Conservation (phyloP, 2,329 filamentous ascomycete genomes). For the Ceratocystis variospora region DNA sequence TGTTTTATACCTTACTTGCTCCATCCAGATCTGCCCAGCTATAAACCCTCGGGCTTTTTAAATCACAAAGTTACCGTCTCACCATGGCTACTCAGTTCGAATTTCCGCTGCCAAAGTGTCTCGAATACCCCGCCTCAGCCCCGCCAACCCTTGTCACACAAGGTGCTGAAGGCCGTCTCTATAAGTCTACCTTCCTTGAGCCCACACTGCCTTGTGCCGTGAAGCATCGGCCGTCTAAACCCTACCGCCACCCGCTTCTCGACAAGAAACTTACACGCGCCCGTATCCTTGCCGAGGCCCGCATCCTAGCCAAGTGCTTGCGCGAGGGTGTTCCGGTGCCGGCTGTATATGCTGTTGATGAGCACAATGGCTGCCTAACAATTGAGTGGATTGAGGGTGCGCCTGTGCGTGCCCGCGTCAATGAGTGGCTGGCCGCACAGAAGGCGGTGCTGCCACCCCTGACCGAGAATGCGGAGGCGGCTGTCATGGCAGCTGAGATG, state of each 20-base stretch:
- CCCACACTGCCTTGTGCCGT: slow-evolving; percentile 58
- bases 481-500: slow-evolving; percentile 20
- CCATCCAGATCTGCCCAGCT: background rate
- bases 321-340: slow-evolving; percentile 72
- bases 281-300: slow-evolving; percentile 76
- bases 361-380: slow-evolving; percentile 56
- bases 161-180: slow-evolving; percentile 90
- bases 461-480: slow-evolving; percentile 13
- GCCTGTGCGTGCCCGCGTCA: slow-evolving; percentile 56
- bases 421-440: slow-evolving; percentile 48
- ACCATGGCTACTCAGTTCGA: slow-evolving; percentile 10
- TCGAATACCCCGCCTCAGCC: slow-evolving; percentile 46
- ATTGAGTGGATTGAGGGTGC: slow-evolving; percentile 72
- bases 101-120: slow-evolving; percentile 48
- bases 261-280: slow-evolving; percentile 77
- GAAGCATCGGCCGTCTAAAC: slow-evolving; percentile 82
- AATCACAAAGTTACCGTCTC: background rate
- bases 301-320: slow-evolving; percentile 66
- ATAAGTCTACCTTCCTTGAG: slow-evolving; percentile 67
- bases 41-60: background rate
- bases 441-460: slow-evolving; percentile 25
- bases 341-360: slow-evolving; percentile 57
- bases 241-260: slow-evolving; percentile 80
- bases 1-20: background rate
- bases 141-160: slow-evolving; percentile 65